Percentiles rank a stretch among this genome's conserved stretches.
Conservation (phyloP, 148 eudicot species). For the Amaranthus cruentus region DNA sequence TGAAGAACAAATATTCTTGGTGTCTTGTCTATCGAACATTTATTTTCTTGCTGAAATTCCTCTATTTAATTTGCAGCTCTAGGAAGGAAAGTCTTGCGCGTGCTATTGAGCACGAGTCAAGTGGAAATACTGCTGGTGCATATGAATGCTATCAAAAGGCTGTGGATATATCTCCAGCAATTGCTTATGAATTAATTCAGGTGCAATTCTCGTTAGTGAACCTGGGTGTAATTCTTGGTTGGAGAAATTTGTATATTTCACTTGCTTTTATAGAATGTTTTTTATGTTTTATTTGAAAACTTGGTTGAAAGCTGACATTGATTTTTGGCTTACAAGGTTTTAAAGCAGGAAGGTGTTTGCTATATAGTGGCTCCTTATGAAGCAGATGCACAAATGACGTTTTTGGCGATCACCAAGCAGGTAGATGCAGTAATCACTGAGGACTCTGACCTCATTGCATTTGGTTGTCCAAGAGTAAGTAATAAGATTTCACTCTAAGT, state of each 20-base stretch:
- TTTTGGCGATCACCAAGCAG: conserved; percentile 66
- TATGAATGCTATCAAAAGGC: conserved; percentile 94
- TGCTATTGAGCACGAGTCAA: conserved; percentile 85
- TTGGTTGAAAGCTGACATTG: neutral
- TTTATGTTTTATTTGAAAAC: neutral
- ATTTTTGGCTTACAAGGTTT: conserved; percentile 46
- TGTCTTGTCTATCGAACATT: neutral
- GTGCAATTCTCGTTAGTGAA: conserved; percentile 23
- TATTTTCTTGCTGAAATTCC: neutral
- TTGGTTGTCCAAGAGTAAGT: conserved; percentile 96
- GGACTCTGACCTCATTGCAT: conserved; percentile 94
- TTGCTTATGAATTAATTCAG: conserved; percentile 88
- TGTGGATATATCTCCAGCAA: conserved; percentile 82
- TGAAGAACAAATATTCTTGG: too few relatives aligned
- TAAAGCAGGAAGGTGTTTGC: conserved; percentile 61
- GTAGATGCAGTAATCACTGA: conserved; percentile 96
- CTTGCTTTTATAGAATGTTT: neutral
- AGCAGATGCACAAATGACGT: conserved; percentile 99
- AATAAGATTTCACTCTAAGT: neutral
- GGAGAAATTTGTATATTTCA: neutral
- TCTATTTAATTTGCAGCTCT: conserved; percentile 40
- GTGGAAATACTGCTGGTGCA: conserved; percentile 80
- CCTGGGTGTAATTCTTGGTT: neutral
- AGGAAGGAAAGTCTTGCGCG: conserved; percentile 92
- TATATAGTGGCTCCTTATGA: conserved; percentile 96